Percentiles rank a stretch among this genome's conserved stretches.
phyloP scores from a whole-genome alignment of 306 rosid species.

The Prunus davidiana region DNA sequence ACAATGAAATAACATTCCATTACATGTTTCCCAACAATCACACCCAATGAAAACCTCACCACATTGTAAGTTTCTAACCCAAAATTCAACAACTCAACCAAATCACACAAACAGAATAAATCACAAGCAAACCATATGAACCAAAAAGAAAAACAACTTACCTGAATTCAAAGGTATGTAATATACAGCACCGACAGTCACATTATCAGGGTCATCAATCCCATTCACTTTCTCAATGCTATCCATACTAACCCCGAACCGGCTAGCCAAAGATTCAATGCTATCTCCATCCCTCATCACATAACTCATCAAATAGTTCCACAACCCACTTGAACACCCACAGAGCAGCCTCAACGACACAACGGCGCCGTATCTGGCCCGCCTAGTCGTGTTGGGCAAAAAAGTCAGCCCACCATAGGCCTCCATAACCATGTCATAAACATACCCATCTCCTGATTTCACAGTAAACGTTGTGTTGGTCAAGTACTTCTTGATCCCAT shows the following conservation, averaged over 20 bases:
- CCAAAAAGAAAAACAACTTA: constrained; percentile 24
- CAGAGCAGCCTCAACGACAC: constrained; percentile 80
- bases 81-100: constrained; percentile 6
- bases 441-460: constrained; percentile 61
- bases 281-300: constrained; percentile 86
- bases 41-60: not conserved
- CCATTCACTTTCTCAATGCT: constrained; percentile 82
- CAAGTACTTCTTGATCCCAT: constrained; percentile 51
- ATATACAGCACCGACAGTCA: constrained; percentile 77
- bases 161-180: constrained; percentile 92
- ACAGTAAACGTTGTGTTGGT: constrained; percentile 79
- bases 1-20: not conserved
- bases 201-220: constrained; percentile 73
- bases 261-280: constrained; percentile 72
- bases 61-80: not conserved
- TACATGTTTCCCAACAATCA: not conserved
- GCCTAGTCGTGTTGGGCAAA: constrained; percentile 59
- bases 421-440: constrained; percentile 56
- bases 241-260: constrained; percentile 97
- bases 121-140: constrained; percentile 12
- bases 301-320: constrained; percentile 94
- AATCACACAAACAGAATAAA: constrained; percentile 9
- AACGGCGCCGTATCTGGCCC: constrained; percentile 64
- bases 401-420: constrained; percentile 77
- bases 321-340: constrained; percentile 83